Evolutionary conservation across 2,329 filamentous ascomycete genomes (phyloP), one percentile per base, ranked within the genome.

Genomic region (Trichoderma atroviride): DNA sequence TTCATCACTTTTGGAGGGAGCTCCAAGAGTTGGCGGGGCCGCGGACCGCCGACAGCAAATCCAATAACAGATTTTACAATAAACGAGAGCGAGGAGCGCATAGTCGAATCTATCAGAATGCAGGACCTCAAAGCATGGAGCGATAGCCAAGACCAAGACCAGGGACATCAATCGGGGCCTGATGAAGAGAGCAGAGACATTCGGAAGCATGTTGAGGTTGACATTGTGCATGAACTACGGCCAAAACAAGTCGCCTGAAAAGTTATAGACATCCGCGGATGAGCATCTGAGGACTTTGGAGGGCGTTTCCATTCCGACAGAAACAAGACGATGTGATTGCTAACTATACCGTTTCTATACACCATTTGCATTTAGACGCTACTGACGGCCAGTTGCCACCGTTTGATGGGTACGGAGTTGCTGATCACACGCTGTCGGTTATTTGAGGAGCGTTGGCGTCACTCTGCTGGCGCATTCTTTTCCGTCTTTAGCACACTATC

Each of bases 61-160:
- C 52, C 71, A 16, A 71, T 73, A n/a, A 63, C 72, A 22, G 47
- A 72, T 16, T 37, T 72, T 31, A 71, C 71, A 1, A 70, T 72
- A 22, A 73, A 71, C 27, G 75, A 73, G 40, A 77, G 73, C 70
- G 74, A 76, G 50, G 70, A 74, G 33, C 71, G 66, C 9, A 75
- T 75, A 29, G 69, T 74, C 14, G 71, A 74, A 4, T 58, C 67
- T 0, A 33, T 75, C 9, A 62, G 53, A 13, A 73, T 76, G 35
- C 68, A 73, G n/a, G 66, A 75, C 13, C 59, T 72, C 1, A 73
- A 64, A 47, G 50, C 52, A 24, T 68, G 63, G 61, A 70, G 64
- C 29, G 69, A 68, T 24, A 43, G 61, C 19, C 56, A 22, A 13
- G 10, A 29, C 43, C n/a, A 37, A 9, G 29, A 27, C 47, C n/a